Conservation (phyloP, 2,329 filamentous ascomycete genomes). For the Ophiostoma australiae region DNA sequence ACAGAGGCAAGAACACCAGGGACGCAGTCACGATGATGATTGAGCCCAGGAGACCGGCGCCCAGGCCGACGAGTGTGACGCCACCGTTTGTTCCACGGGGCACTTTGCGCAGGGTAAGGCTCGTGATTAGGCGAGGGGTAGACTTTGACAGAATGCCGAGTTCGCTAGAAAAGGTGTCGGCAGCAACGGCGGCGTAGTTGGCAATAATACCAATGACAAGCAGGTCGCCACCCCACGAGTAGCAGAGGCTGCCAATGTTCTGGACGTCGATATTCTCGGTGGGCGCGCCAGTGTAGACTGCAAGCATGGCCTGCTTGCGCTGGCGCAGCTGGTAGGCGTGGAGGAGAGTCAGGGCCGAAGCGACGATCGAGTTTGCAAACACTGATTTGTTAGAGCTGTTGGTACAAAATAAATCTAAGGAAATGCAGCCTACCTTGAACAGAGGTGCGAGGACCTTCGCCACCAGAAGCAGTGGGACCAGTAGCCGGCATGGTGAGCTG, state of each 20-base stretch:
- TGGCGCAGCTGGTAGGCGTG: conserved; percentile 56
- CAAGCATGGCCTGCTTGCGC: conserved; percentile 41
- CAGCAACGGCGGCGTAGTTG: conserved; percentile 86
- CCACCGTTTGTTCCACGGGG: conserved; percentile 92
- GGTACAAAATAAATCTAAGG: not conserved
- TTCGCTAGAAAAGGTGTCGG: conserved; percentile 93
- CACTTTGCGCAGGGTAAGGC: conserved; percentile 67
- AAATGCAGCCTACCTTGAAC: conserved; percentile 57
- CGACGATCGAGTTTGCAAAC: conserved; percentile 78
- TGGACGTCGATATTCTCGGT: conserved; percentile 25
- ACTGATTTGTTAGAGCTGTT: conserved; percentile 42
- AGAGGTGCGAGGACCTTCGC: conserved; percentile 77
- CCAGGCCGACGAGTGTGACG: conserved; percentile 69
- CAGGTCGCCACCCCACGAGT: conserved; percentile 57
- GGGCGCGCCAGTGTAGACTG: conserved; percentile 31
- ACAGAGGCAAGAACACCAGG: conserved; percentile 65
- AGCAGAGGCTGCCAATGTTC: conserved; percentile 48
- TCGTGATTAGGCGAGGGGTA: conserved; percentile 80
- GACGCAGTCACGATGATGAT: conserved; percentile 63
- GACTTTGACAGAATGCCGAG: conserved; percentile 80
- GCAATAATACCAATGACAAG: conserved; percentile 62
- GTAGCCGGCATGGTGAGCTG: conserved; percentile 71
- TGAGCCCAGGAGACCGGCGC: conserved; percentile 69
- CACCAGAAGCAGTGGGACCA: conserved; percentile 57
- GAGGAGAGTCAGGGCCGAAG: conserved; percentile 58